phyloP scores from a whole-genome alignment of 441 rosid genomes.

The Populus tomentosa region DNA sequence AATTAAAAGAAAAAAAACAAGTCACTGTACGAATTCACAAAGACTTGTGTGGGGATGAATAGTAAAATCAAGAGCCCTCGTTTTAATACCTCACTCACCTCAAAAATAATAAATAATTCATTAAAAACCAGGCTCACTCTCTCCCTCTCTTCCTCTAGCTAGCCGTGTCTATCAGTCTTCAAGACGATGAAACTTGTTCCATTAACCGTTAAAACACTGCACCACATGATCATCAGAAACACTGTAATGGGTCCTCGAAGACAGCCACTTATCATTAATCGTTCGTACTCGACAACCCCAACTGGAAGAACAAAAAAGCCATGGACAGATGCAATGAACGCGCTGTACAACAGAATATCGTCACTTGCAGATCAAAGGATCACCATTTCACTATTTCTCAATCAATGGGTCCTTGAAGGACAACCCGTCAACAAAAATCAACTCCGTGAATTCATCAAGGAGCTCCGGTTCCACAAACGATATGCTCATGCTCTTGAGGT shows the following conservation, averaged over 20 bases:
- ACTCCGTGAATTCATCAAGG: conserved; percentile 1
- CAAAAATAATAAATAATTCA: no score
- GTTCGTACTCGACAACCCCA: neutral
- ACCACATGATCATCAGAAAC: neutral
- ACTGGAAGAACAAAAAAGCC: neutral
- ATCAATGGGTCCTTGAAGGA: conserved; percentile 15
- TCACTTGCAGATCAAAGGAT: neutral
- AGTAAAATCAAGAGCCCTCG: neutral
- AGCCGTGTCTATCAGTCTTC: neutral
- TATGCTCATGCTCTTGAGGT: neutral
- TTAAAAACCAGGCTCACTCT: no score
- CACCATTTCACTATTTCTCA: conserved; percentile 12
- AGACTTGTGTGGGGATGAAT: no score
- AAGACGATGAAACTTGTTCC: neutral
- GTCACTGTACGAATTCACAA: no score
- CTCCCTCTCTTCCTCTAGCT: neutral
- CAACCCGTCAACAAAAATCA: neutral
- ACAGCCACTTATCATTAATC: neutral
- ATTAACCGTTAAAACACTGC: neutral
- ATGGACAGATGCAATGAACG: neutral
- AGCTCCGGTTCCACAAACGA: neutral
- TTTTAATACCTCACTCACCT: neutral
- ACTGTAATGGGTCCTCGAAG: neutral
- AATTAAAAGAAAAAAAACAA: no score
- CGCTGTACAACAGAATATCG: conserved; percentile 3